Conservation (phyloP, 305 asterid species). For the Nicotiana rustica region DNA sequence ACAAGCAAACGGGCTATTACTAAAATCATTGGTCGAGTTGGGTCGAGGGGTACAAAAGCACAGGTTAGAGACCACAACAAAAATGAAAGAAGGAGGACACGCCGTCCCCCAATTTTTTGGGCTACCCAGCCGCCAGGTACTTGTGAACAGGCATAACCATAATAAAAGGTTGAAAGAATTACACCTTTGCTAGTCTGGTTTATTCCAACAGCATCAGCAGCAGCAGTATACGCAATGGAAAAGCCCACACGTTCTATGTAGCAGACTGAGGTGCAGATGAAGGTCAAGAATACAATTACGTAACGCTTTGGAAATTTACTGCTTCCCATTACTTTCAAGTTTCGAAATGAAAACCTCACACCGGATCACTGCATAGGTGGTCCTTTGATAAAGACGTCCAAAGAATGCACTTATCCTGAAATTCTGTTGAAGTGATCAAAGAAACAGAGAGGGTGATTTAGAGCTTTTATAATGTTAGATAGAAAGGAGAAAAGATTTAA, state of each 20-base stretch:
- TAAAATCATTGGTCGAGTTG: conserved; percentile 59
- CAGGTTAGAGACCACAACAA: conserved; percentile 87
- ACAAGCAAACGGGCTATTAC: conserved; percentile 88
- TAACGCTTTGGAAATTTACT: conserved; percentile 67
- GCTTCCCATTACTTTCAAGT: conserved; percentile 62
- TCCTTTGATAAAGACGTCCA: neutral
- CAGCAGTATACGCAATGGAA: conserved; percentile 89
- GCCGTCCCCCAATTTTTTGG: conserved; percentile 85
- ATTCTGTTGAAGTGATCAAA: neutral
- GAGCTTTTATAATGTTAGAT: neutral
- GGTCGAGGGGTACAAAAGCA: conserved; percentile 81
- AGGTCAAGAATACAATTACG: conserved; percentile 75
- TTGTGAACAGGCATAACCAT: conserved; percentile 93
- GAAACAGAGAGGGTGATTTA: neutral
- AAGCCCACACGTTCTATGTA: conserved; percentile 93
- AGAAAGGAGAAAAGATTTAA: neutral
- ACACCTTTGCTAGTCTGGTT: conserved; percentile 87
- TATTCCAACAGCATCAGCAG: conserved; percentile 85
- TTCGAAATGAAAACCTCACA: conserved; percentile 38
- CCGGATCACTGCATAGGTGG: neutral
- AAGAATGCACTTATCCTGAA: neutral
- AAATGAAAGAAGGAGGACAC: conserved; percentile 83
- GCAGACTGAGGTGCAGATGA: conserved; percentile 90
- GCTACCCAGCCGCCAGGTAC: conserved; percentile 99
- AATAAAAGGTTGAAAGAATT: conserved; percentile 88